A percentile compares a stretch with the other conserved stretches of the same genome.
These are phyloP conservation scores for Gamsiella multidivaricata DNA, from an alignment of 192 early-diverging fungal species.

Conservation along the genomic window DNA sequence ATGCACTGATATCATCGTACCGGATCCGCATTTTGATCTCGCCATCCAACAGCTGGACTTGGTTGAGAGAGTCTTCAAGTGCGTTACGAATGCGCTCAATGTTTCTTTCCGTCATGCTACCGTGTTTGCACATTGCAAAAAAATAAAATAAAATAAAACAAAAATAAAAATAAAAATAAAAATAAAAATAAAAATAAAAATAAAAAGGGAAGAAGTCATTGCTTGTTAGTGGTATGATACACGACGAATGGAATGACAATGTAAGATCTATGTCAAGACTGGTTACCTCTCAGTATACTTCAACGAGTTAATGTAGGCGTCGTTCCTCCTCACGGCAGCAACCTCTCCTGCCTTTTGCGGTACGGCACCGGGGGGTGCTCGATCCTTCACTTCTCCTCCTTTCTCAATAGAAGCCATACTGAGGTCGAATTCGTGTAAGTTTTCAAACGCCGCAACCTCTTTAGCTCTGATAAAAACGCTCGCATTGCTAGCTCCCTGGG, in stretches of 20 bases:
- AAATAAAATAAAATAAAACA: not conserved
- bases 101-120: conserved; percentile 27
- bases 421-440: conserved; percentile 20
- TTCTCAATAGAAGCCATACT: conserved; percentile 3
- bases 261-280: not conserved
- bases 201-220: not conserved
- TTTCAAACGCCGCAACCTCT: conserved; percentile 2
- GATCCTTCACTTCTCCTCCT: not conserved
- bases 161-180: not conserved
- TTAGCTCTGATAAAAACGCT: conserved; percentile 9
- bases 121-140: not conserved
- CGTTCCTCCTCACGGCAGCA: not conserved
- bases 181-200: too few relatives aligned
- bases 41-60: conserved; percentile 22
- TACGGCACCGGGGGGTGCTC: too few relatives aligned
- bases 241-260: too few relatives aligned
- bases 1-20: conserved; percentile 7
- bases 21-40: conserved; percentile 46
- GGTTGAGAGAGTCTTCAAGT: conserved; percentile 10
- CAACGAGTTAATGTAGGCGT: conserved; percentile 5
- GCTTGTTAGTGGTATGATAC: not conserved
- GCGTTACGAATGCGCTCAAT: conserved; percentile 9
- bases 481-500: not conserved
- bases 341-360: not conserved
- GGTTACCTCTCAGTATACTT: conserved; percentile 22